phyloP scores from a whole-genome alignment of 148 eudicot genomes.

The Cornus florida region DNA sequence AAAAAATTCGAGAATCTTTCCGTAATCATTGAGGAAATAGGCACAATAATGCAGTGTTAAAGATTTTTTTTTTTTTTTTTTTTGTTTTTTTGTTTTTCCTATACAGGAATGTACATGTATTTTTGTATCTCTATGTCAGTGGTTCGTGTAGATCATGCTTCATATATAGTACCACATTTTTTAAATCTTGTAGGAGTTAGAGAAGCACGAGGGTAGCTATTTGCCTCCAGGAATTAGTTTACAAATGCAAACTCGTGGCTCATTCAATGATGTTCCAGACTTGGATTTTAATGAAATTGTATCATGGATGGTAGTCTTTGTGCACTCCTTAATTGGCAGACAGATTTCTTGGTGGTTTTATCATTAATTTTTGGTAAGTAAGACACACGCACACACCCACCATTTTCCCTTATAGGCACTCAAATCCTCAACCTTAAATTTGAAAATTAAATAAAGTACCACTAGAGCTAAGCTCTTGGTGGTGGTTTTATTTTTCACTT shows the following conservation, averaged over 20 bases:
- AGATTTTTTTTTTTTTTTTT: neutral
- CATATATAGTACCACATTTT: neutral
- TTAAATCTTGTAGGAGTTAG: neutral
- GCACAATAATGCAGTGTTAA: neutral
- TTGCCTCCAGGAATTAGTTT: neutral
- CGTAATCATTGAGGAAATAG: conserved; percentile 28
- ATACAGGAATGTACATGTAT: neutral
- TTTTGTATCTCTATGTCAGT: neutral
- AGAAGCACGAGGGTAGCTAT: neutral
- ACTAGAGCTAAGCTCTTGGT: too few relatives aligned
- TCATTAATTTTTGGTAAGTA: too few relatives aligned
- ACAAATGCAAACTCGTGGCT: neutral
- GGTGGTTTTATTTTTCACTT: neutral
- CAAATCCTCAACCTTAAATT: too few relatives aligned
- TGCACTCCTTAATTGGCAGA: neutral
- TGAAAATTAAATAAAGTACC: too few relatives aligned
- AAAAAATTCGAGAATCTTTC: conserved; percentile 40
- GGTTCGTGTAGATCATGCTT: neutral
- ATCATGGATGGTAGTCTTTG: neutral
- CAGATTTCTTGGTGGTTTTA: neutral
- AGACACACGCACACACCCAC: too few relatives aligned
- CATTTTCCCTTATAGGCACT: too few relatives aligned
- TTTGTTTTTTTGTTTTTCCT: neutral
- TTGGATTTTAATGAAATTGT: neutral
- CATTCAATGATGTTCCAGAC: neutral